Conservation (phyloP, 169 alveolate species). For the Plasmodium inui region DNA sequence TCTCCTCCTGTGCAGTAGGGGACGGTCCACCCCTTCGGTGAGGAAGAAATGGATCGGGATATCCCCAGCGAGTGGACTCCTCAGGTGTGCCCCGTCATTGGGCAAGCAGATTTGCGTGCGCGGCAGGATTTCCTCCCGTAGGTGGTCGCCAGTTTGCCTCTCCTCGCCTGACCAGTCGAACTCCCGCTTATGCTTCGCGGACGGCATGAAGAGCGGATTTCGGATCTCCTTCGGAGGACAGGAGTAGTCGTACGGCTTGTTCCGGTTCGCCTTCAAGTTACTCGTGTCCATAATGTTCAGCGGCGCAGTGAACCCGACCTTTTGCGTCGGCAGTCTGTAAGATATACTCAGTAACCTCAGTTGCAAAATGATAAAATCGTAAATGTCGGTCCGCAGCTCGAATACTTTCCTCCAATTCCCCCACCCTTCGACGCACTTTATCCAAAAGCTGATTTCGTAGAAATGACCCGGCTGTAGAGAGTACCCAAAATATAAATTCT, state of each 20-base stretch:
- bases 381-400: conserved; percentile 81
- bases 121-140: too few species aligned
- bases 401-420: conserved; percentile 86
- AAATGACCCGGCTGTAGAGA: conserved; percentile 89
- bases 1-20: neutral
- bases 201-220: conserved; percentile 12
- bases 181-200: conserved; percentile 56
- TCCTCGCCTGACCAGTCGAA: neutral
- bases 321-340: conserved; percentile 82
- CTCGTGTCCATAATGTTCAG: conserved; percentile 62
- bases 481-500: conserved; percentile 78
- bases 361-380: conserved; percentile 80
- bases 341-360: conserved; percentile 79
- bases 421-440: conserved; percentile 87
- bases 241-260: conserved; percentile 24
- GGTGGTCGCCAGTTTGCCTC: neutral
- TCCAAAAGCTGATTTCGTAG: conserved; percentile 82
- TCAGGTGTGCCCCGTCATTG: neutral
- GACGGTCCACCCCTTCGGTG: neutral
- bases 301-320: conserved; percentile 80
- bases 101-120: neutral
- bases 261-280: conserved; percentile 12
- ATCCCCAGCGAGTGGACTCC: neutral
- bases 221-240: conserved; percentile 35
- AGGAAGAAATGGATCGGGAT: neutral